Percentiles rank a stretch among this genome's conserved stretches.
These are phyloP conservation scores for Beauveria brongniartii DNA, from an alignment of 2,329 filamentous ascomycete species.

Conservation along the genomic window DNA sequence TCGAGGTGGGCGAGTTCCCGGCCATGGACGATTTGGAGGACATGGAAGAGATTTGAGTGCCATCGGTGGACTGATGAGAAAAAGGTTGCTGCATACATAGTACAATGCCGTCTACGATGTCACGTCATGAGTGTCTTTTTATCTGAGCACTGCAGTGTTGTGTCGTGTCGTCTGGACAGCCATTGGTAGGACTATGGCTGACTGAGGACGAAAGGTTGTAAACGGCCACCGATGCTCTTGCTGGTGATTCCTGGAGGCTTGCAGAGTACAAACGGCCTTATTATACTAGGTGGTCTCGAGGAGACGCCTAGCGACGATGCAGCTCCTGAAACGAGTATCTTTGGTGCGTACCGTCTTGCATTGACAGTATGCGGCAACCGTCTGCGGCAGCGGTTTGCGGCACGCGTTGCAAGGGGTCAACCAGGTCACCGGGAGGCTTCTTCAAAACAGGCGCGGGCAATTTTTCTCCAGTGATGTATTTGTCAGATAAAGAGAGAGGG, in stretches of 20 bases:
- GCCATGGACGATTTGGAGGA: constrained; percentile 66
- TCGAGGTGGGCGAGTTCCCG: constrained; percentile 68
- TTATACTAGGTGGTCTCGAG: too few species aligned
- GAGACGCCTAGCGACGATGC: background rate
- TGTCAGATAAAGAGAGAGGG: background rate
- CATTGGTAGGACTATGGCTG: too few species aligned
- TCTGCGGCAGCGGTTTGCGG: background rate
- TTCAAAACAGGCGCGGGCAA: background rate
- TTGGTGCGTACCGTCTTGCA: background rate
- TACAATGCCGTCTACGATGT: background rate
- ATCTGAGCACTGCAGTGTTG: background rate
- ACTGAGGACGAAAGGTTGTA: too few species aligned
- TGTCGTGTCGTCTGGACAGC: too few species aligned
- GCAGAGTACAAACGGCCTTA: too few species aligned
- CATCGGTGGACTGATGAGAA: background rate
- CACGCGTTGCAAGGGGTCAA: background rate
- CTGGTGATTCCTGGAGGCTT: too few species aligned
- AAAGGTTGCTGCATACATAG: background rate
- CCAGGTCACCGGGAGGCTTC: too few species aligned
- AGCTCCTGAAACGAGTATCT: background rate
- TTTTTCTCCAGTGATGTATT: background rate
- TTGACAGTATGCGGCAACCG: background rate
- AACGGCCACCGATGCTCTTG: too few species aligned
- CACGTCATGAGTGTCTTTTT: background rate
- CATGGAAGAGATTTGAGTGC: constrained; percentile 60